Base-by-base conservation (phyloP, 2,329 filamentous ascomycete genomes). In the Knoxdaviesia proteae region DNA sequence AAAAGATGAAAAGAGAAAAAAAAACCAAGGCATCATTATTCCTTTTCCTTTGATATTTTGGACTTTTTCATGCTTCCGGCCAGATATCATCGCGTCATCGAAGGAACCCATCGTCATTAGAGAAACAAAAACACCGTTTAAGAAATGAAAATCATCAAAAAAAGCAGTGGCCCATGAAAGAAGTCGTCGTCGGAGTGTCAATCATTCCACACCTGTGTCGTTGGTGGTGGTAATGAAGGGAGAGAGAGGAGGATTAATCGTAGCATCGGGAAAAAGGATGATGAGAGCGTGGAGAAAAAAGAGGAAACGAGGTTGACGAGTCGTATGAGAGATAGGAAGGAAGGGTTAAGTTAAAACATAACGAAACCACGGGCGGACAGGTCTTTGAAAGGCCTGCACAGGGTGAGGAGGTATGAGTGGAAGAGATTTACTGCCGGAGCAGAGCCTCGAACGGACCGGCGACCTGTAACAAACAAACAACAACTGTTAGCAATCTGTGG, bases 401-500 rank as follows among this genome's bases (percentile, higher is more conserved):
- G 10, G 32, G 31, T 32, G 20, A 3, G 20, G 20, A 20, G 20
- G 20, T 2, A 20, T 3, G 20, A 3, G 20, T 20, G 20, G 2
- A 20, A 20, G 20, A 20, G 20, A 20, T 20, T 36, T 46, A 46
- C 31, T 46, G 46, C 7, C 49, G 47, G n/a, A 54, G 41, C n/a
- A 56, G 40, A 32, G 53, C 47, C 10, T 52, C 50, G 42, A 58
- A 58, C n/a, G 55, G 51, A 31, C 57, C 55, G 33, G 54, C 51
- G 35, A 58, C 50, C 56, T 57, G 41, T 30, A 42, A 38, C 29
- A 6, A 31, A 11, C 32, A 11, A 11, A 20, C 36, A 33, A 41
- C 39, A 29, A 43, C 20, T 6, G 40, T 36, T 20, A n/a, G 5
- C 6, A 9, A 11, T 10, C 31, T n/a, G 32, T 11, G 6, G 20